phyloP scores from a whole-genome alignment of 805 yeast genomes.

The Suhomyces vadensis region DNA sequence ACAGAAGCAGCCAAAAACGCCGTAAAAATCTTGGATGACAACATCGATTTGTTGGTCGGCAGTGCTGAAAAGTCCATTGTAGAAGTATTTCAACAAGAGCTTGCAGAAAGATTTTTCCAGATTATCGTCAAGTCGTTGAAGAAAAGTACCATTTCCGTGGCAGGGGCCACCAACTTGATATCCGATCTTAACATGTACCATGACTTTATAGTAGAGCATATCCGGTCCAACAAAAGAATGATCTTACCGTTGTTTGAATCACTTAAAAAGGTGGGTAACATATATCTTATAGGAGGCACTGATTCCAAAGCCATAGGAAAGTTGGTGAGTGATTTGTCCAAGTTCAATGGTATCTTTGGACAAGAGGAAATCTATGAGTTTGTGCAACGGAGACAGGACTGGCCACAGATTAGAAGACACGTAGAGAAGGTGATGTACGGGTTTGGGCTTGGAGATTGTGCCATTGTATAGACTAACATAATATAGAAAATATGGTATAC shows the following conservation, averaged over 20 bases:
- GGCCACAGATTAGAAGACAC: constrained; percentile 71
- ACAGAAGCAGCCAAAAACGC: constrained; percentile 67
- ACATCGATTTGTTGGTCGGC: constrained; percentile 71
- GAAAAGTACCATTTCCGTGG: constrained; percentile 65
- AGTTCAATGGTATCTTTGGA: constrained; percentile 84
- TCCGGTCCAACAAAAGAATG: constrained; percentile 60
- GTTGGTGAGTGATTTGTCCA: constrained; percentile 75
- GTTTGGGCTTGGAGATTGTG: constrained; percentile 76
- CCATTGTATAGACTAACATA: constrained; percentile 41
- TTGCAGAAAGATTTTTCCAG: constrained; percentile 82
- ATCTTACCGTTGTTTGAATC: constrained; percentile 77
- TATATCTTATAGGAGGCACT: constrained; percentile 66
- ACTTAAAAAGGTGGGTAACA: constrained; percentile 79
- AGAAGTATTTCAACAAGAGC: constrained; percentile 92
- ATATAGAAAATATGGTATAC: background rate
- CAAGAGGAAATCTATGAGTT: constrained; percentile 95
- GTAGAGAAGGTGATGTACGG: constrained; percentile 98
- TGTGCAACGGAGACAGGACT: constrained; percentile 83
- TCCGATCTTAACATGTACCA: constrained; percentile 80
- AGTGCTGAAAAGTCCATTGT: constrained; percentile 85
- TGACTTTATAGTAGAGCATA: constrained; percentile 55
- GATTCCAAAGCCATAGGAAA: constrained; percentile 85
- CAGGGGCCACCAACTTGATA: constrained; percentile 81
- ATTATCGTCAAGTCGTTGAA: constrained; percentile 76
- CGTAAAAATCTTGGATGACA: constrained; percentile 63